phyloP scores from a whole-genome alignment of 2,329 filamentous ascomycete genomes.

The Neofusicoccum laricinum region DNA sequence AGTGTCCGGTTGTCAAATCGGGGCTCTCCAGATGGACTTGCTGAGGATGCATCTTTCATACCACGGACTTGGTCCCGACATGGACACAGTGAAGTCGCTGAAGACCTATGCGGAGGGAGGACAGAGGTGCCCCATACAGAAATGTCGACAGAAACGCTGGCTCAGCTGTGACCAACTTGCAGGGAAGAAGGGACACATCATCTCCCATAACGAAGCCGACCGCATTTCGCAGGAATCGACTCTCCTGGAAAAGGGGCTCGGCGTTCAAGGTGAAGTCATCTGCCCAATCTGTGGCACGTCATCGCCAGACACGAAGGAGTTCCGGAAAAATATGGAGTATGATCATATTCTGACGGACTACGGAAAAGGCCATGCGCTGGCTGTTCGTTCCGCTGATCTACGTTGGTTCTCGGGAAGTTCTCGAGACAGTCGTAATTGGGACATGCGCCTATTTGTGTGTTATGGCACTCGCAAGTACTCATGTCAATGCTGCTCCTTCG shows the following conservation, averaged over 20 bases:
- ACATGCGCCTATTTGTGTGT: no score
- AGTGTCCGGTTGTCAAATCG: neutral
- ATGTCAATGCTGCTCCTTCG: no score
- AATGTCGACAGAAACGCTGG: neutral
- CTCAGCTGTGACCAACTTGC: neutral
- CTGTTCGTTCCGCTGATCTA: no score
- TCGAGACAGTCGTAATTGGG: no score
- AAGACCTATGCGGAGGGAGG: neutral
- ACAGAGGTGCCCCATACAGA: neutral
- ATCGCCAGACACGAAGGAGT: neutral
- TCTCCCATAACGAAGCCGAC: neutral
- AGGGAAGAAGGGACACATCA: neutral
- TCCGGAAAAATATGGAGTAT: neutral
- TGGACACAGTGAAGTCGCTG: neutral
- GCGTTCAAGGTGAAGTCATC: neutral
- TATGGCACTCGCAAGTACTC: no score
- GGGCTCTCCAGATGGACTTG: neutral
- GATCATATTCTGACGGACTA: neutral
- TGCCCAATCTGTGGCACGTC: neutral
- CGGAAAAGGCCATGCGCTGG: neutral
- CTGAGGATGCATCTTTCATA: neutral
- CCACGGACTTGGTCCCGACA: neutral
- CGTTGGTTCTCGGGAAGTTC: no score
- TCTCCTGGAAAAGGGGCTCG: neutral
- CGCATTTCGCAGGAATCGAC: neutral